These are phyloP conservation scores for Saccharomycopsis javanensis DNA, from an alignment of 805 yeast genomes.

Conservation along the genomic window DNA sequence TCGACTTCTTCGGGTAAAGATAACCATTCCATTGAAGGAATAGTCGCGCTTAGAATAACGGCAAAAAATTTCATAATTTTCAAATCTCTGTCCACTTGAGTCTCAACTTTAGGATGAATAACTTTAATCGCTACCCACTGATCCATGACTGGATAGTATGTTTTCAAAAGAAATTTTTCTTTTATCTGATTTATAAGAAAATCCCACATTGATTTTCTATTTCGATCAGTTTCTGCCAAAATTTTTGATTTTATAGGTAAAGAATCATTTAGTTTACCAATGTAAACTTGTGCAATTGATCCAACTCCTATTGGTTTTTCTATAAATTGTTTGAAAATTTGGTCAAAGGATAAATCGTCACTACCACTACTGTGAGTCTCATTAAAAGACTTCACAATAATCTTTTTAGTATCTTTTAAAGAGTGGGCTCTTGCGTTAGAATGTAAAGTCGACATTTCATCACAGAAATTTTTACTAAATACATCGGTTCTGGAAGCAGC, in stretches of 20 bases:
- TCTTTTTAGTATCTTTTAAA: slow-evolving; percentile 45
- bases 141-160: slow-evolving; percentile 28
- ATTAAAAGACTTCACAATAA: slow-evolving; percentile 49
- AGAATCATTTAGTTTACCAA: slow-evolving; percentile 47
- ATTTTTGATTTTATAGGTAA: slow-evolving; percentile 24
- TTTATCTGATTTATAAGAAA: slow-evolving; percentile 25
- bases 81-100: slow-evolving; percentile 68
- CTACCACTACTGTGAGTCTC: slow-evolving; percentile 22
- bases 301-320: slow-evolving; percentile 89
- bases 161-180: slow-evolving; percentile 19
- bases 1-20: slow-evolving; percentile 91
- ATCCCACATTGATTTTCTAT: slow-evolving; percentile 22
- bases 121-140: slow-evolving; percentile 82
- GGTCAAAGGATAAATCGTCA: slow-evolving; percentile 37
- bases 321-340: slow-evolving; percentile 70
- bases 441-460: slow-evolving; percentile 66
- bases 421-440: slow-evolving; percentile 76
- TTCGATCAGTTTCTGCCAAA: slow-evolving; percentile 28
- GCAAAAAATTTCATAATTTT: slow-evolving; percentile 81
- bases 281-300: slow-evolving; percentile 93
- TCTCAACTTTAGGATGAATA: slow-evolving; percentile 77
- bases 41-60: slow-evolving; percentile 39
- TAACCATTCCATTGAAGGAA: slow-evolving; percentile 98
- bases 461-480: slow-evolving; percentile 70
- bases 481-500: slow-evolving; percentile 96